Evolutionary conservation across 352 stramenopile species (phyloP), one percentile per base, ranked within the genome.

Genomic region (Phytophthora lateralis): DNA sequence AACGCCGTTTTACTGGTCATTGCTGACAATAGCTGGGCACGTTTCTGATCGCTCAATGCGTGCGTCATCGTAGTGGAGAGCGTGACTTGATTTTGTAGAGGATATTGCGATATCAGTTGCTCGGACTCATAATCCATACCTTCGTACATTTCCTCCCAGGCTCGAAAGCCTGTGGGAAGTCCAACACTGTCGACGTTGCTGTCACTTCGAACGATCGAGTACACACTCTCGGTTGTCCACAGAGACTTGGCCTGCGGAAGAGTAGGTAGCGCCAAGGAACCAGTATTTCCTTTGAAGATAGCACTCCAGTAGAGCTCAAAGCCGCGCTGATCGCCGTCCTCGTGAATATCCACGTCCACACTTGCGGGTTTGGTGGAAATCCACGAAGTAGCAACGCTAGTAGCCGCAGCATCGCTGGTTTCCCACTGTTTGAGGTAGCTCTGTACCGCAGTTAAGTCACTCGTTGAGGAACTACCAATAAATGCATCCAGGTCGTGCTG

Each of bases 141-240:
- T 20, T 85, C 66, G 32, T 87, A 86, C 12, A 91, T 66, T 29
- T 86, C 77, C 61, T 74, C 65, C 81, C 81, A 91, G 0, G 79
- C 81, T 15, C 54, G 52, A 39, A 89, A 91, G 1, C 79, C 81
- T 8, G 70, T 67, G 0, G 77, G 79, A 7, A 91, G 56, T 15
- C 63, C 66, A 14, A 29, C 57, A 17, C 51, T 52, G n/a, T 67
- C 59, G 14, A 26, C 30, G 6, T 17, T 41, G 12, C 17, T 47
- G 20, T 68, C 45, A 3, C 21, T 71, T 26, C 55, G 60, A 15
- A 80, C 42, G 26, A 91, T 73, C 2, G 81, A 89, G 56, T 76
- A 89, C 1, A 51, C 42, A 20, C 75, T 87, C 0, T 55, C 30
- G 0, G 53, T 17, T 44, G 73, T 39, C 79, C 79, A 89, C 20